These are phyloP conservation scores for Grammothele lineata DNA, from an alignment of 768 basidiomycete genomes.

Conservation along the genomic window DNA sequence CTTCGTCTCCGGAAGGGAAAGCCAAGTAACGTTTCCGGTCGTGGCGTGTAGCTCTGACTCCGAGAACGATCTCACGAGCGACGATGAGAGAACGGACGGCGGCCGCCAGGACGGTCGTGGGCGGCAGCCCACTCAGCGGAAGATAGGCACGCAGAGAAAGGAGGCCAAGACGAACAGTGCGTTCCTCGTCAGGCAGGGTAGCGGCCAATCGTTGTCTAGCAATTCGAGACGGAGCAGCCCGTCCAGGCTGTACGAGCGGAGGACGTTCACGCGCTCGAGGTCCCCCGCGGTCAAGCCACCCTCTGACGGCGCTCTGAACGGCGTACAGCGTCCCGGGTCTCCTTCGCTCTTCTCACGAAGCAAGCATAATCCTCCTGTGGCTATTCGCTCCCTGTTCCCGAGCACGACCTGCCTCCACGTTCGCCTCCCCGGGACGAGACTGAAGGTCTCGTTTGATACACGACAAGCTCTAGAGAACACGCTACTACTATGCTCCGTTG, in stretches of 20 bases:
- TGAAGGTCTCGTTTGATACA: conserved; percentile 54
- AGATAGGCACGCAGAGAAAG: conserved; percentile 3
- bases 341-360: conserved; percentile 44
- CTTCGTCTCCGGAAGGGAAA: too few species aligned
- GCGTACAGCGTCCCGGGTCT: conserved; percentile 28
- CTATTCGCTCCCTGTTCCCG: conserved; percentile 40
- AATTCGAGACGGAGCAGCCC: conserved; percentile 37
- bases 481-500: conserved; percentile 59
- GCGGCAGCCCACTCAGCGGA: conserved; percentile 14
- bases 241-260: conserved; percentile 28
- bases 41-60: conserved; percentile 23
- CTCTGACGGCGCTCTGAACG: conserved; percentile 29
- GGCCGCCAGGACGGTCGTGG: conserved; percentile 17
- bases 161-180: conserved; percentile 9
- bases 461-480: conserved; percentile 61
- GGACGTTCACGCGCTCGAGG: conserved; percentile 68
- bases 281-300: conserved; percentile 48
- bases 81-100: conserved; percentile 22
- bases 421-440: conserved; percentile 40
- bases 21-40: too few species aligned
- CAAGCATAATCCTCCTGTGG: conserved; percentile 24
- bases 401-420: conserved; percentile 42
- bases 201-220: conserved; percentile 24
- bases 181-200: conserved; percentile 5
- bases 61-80: conserved; percentile 16